Conservation (phyloP, 345 rosid genomes). For the Aquilaria sinensis region DNA sequence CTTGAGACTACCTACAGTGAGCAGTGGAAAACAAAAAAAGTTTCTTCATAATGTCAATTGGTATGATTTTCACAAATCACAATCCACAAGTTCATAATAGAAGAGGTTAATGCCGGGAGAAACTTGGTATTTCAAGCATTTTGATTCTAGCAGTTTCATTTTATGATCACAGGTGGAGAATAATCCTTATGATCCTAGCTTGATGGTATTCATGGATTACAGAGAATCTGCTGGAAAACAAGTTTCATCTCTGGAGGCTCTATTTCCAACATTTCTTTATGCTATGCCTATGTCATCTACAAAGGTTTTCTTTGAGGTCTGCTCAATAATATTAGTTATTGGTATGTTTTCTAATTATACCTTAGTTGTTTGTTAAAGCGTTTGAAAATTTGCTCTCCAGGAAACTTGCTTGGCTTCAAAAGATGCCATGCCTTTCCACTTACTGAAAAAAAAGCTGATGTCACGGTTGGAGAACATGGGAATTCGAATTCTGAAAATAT, state of each 20-base stretch:
- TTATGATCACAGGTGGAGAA: constrained; percentile 68
- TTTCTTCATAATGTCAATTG: no score
- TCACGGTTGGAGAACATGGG: constrained; percentile 73
- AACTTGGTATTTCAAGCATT: background rate
- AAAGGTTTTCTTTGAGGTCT: constrained; percentile 88
- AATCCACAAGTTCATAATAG: no score
- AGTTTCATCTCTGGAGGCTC: constrained; percentile 48
- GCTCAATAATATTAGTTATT: constrained; percentile 6
- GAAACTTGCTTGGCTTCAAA: constrained; percentile 98
- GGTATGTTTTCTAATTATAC: background rate
- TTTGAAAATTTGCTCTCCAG: constrained; percentile 32
- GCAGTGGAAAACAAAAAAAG: no score
- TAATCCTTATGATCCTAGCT: constrained; percentile 86
- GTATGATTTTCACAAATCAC: no score
- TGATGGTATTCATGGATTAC: constrained; percentile 99
- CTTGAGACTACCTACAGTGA: no score
- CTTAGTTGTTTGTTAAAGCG: constrained; percentile 13
- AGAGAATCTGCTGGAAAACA: constrained; percentile 61
- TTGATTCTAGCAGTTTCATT: constrained; percentile 5
- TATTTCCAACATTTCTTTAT: constrained; percentile 85
- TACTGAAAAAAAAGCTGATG: constrained; percentile 70
- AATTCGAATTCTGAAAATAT: constrained; percentile 53
- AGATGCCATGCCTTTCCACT: constrained; percentile 82
- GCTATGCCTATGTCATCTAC: constrained; percentile 86
- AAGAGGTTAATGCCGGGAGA: no score